These are phyloP conservation scores for Phytophthora colocasiae DNA, from an alignment of 352 stramenopile species.

Conservation along the genomic window DNA sequence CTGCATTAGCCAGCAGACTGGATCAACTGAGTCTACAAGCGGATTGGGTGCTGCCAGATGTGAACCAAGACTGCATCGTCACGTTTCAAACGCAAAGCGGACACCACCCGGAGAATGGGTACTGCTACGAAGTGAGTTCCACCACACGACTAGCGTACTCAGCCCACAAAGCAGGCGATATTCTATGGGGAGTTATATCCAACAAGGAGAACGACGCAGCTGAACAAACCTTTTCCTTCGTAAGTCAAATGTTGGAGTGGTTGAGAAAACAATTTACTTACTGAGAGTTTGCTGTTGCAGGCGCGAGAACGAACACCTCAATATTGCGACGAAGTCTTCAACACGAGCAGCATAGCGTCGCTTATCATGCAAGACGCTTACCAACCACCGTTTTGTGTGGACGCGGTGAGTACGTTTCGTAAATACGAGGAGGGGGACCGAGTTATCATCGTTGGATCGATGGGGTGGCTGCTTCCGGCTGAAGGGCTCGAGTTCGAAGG, in stretches of 20 bases:
- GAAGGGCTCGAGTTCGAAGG: conserved; percentile 3
- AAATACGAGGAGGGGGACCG: background rate
- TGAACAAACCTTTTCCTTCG: background rate
- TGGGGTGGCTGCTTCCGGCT: conserved; percentile 2
- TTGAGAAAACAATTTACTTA: background rate
- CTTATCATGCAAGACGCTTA: background rate
- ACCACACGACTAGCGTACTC: background rate
- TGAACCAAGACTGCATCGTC: background rate
- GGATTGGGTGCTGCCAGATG: background rate
- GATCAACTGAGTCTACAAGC: conserved; percentile 1
- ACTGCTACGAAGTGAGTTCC: conserved; percentile 2
- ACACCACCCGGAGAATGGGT: background rate
- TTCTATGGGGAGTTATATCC: background rate
- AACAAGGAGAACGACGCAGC: conserved; percentile 3
- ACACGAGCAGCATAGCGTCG: conserved; percentile 2
- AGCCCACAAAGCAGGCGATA: background rate
- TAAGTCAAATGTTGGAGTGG: background rate
- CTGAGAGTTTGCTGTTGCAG: background rate
- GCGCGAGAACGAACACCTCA: background rate
- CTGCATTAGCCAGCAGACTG: background rate
- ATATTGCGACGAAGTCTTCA: conserved; percentile 5
- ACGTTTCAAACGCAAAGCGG: conserved; percentile 1
- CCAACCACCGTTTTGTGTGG: background rate
- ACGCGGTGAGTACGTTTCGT: conserved; percentile 1
- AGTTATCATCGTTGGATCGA: conserved; percentile 1